Base-by-base conservation (phyloP, 257 asterid genomes). In the Prunella vulgaris region DNA sequence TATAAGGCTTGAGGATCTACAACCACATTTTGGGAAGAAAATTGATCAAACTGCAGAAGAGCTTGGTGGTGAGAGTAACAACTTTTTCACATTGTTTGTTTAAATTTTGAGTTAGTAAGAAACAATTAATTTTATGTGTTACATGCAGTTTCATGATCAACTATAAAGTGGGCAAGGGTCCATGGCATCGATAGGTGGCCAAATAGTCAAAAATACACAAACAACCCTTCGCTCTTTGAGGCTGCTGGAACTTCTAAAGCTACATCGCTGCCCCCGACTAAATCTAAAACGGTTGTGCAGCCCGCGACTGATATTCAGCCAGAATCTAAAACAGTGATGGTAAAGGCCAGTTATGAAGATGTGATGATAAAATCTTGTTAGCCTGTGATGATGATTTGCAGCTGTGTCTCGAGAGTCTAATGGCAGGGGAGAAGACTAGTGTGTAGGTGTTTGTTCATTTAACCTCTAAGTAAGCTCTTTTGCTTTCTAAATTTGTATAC, bases 101-200 rank as follows among this genome's bases (percentile, higher is more conserved):
- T 12, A 37, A 24, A 42, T 42, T 42, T 42, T 12, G 49, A 42
- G 6, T 13, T 42, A 5, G 17, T 42, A 42, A 42, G 49, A 12
- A 42, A 42, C 15, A 42, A 10, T 12, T 40, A 0, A 40, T 40
- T 10, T 4, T 2, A 12, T 40, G n/a, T 24, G 0, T n/a, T 21
- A 32, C 72, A 81, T n/a, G n/a, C n/a, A n/a, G 79, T 77, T 40
- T 48, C 70, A 25, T 54, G 60, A 35, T 77, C 81, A 7, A 77
- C 82, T 30, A 0, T 71, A 10, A 77, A 81, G 69, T 76, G 74
- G 48, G 49, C 54, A 13, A 72, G 77, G 53, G 9, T 15, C 9
- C 8, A 7, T 28, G 81, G 75, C 0, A 72, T 75, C 18, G 5
- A 9, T 5, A 69, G 81, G 61, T 78, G 83, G 83, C 81, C 86